Conservation (phyloP, 192 early-diverging fungal species). For the Coemansia sp. region DNA sequence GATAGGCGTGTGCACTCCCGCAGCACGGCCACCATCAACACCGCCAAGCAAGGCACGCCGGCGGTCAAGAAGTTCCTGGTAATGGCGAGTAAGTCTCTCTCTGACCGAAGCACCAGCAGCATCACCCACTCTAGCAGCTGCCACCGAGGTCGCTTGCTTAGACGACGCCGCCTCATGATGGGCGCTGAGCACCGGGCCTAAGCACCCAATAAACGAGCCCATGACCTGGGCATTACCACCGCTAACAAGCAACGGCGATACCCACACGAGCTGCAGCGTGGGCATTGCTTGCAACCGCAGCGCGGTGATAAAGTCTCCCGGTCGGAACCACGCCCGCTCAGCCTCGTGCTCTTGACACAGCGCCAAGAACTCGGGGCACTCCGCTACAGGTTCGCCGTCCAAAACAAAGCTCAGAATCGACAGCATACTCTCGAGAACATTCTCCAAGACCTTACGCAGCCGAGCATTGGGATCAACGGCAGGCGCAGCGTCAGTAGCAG, state of each 20-base stretch:
- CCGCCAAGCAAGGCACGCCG: constrained; percentile 16
- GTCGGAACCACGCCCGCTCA: constrained; percentile 67
- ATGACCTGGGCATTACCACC: constrained; percentile 58
- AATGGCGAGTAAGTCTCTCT: constrained; percentile 30
- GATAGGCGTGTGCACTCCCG: constrained; percentile 33
- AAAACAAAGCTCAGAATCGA: constrained; percentile 67
- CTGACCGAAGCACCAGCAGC: neutral
- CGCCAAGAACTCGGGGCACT: constrained; percentile 61
- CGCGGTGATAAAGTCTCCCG: constrained; percentile 66
- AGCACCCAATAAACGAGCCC: constrained; percentile 61
- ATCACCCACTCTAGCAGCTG: neutral
- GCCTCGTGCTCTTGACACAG: constrained; percentile 42
- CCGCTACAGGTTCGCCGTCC: constrained; percentile 71
- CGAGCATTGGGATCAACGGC: constrained; percentile 15
- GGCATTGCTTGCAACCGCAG: constrained; percentile 66
- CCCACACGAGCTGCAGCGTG: constrained; percentile 64
- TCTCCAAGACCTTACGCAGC: constrained; percentile 37
- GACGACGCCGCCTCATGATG: constrained; percentile 63
- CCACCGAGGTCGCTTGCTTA: neutral
- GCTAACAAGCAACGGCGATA: constrained; percentile 60
- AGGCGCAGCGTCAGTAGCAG: neutral
- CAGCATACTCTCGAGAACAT: constrained; percentile 46
- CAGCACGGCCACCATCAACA: neutral
- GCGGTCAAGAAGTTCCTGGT: constrained; percentile 20
- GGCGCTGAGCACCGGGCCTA: constrained; percentile 71